Evolutionary conservation across 805 yeast genomes (phyloP).

Genomic region (Wickerhamomyces strasburgensis): DNA sequence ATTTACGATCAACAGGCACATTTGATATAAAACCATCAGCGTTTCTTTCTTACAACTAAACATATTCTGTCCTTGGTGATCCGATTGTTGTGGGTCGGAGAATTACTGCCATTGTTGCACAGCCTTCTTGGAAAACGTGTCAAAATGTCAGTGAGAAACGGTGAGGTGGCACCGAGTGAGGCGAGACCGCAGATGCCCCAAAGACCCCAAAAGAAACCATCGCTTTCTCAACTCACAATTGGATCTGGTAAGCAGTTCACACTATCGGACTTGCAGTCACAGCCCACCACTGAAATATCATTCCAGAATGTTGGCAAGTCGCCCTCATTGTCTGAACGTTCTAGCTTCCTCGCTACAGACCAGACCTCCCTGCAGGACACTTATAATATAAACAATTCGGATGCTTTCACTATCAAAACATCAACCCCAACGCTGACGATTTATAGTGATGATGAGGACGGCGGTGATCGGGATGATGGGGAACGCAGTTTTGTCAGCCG

Average conservation of each 20-base stretch:
- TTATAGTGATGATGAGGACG: slow-evolving; percentile 23
- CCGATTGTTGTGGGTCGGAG: no score
- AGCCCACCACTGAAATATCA: slow-evolving; percentile 31
- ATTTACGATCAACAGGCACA: no score
- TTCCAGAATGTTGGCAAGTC: slow-evolving; percentile 12
- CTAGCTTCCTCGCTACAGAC: slow-evolving; percentile 2
- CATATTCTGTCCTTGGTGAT: no score
- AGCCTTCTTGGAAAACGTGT: no score
- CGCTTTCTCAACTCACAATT: slow-evolving; percentile 19
- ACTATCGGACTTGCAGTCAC: slow-evolving; percentile 24
- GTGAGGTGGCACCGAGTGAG: no score
- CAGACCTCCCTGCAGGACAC: slow-evolving; percentile 3
- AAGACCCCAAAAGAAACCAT: slow-evolving; percentile 18
- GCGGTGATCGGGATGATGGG: no score
- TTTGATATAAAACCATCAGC: no score
- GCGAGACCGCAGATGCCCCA: slow-evolving; percentile 12
- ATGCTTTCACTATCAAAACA: slow-evolving; percentile 20
- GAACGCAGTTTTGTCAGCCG: slow-evolving; percentile 14
- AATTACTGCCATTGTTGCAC: no score
- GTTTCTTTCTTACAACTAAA: no score
- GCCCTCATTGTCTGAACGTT: not conserved
- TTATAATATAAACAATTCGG: slow-evolving; percentile 13
- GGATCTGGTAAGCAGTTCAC: slow-evolving; percentile 13
- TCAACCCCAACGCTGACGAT: slow-evolving; percentile 28
- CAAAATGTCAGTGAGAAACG: no score